Evolutionary conservation across 1,284 basidiomycete species (phyloP).

Genomic region (Ganoderma lingzhi): DNA sequence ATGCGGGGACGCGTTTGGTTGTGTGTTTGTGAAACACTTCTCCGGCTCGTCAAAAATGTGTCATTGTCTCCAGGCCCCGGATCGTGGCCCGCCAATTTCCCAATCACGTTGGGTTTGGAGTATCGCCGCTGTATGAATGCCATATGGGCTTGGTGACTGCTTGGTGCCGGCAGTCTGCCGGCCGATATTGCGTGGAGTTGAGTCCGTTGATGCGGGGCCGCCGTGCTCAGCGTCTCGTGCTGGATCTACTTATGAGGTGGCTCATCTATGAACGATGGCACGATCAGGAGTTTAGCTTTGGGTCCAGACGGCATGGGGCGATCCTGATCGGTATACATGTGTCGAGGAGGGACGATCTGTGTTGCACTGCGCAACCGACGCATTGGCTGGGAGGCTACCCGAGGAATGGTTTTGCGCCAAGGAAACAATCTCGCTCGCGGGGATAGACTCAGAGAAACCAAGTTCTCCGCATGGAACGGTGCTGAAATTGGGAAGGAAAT

Average conservation of each 20-base stretch:
- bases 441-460: not conserved
- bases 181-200: not conserved
- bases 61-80: slow-evolving; percentile 1
- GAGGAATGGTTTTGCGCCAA: not conserved
- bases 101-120: not conserved
- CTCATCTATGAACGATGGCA: not conserved
- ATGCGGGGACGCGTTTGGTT: not conserved
- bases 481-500: not conserved
- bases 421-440: not conserved
- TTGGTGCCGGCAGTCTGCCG: not conserved
- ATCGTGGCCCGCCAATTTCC: not conserved
- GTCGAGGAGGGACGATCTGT: not conserved
- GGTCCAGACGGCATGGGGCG: not conserved
- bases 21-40: not conserved
- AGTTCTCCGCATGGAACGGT: not conserved
- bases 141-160: not conserved
- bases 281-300: not conserved
- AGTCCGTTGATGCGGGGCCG: not conserved
- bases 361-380: not conserved
- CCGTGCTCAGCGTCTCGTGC: not conserved
- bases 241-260: not conserved
- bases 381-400: not conserved
- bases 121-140: not conserved
- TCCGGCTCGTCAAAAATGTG: slow-evolving; percentile 1
- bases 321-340: not conserved